Evolutionary conservation across 495 filamentous ascomycete genomes (phyloP).

Genomic region (Daldinia bambusicola): DNA sequence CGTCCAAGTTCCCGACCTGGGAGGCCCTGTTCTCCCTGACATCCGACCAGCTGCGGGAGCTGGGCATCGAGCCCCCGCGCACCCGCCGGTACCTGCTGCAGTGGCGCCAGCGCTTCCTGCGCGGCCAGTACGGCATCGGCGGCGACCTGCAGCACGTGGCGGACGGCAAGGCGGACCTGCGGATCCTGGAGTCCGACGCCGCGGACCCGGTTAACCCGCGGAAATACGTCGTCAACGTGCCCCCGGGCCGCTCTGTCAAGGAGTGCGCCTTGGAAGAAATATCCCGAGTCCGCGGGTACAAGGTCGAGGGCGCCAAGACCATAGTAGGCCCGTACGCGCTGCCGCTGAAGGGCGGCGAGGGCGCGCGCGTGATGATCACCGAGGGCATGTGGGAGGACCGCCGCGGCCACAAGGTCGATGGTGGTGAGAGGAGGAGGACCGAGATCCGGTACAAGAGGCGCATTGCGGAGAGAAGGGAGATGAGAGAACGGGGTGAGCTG

Average conservation of each 20-base stretch:
- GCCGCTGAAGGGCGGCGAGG: slow-evolving; percentile 70
- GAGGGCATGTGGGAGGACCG: slow-evolving; percentile 91
- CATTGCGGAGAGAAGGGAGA: slow-evolving; percentile 59
- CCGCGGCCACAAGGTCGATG: slow-evolving; percentile 91
- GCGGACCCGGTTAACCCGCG: slow-evolving; percentile 31
- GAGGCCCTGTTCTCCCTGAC: slow-evolving; percentile 82
- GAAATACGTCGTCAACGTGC: slow-evolving; percentile 75
- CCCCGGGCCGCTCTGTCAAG: slow-evolving; percentile 60
- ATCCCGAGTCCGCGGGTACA: slow-evolving; percentile 69
- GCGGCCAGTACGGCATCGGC: slow-evolving; percentile 78
- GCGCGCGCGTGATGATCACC: slow-evolving; percentile 71
- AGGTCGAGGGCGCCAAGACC: slow-evolving; percentile 68
- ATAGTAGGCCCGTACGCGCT: slow-evolving; percentile 77
- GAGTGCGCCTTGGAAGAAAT: slow-evolving; percentile 54
- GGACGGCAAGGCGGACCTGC: slow-evolving; percentile 75
- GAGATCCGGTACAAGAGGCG: slow-evolving; percentile 74
- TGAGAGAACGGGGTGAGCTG: slow-evolving; percentile 50
- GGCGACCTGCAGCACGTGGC: slow-evolving; percentile 79
- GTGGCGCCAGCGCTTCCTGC: slow-evolving; percentile 85
- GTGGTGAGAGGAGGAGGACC: slow-evolving; percentile 88
- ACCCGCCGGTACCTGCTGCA: slow-evolving; percentile 82
- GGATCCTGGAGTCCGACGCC: slow-evolving; percentile 69
- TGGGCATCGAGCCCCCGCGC: slow-evolving; percentile 87
- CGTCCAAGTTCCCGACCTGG: slow-evolving; percentile 87
- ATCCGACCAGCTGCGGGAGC: slow-evolving; percentile 78